Base-by-base conservation (phyloP, 805 yeast genomes). In the Scheffersomyces lignosus region DNA sequence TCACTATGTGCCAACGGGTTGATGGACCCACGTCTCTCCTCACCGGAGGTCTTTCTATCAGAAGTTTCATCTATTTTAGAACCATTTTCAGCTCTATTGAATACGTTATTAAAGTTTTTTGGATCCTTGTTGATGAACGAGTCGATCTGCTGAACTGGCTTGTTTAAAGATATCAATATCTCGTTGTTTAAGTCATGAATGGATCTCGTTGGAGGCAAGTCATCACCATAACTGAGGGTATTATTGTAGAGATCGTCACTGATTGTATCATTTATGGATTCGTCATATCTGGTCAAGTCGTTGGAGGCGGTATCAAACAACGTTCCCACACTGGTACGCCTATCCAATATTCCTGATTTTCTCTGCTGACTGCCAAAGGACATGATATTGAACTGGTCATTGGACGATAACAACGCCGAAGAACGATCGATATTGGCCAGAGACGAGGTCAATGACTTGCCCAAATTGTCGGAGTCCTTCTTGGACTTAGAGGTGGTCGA, bases 131-230 rank as follows among this genome's bases (percentile, higher is more conserved):
- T 62, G 27, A 70, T 62, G 43, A 74, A 66, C 2, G 75, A 67
- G 28, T 64, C 69, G 13, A 57, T 53, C 40, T 62, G 60, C 12
- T 58, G 48, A 9, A 58, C 58, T 5, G 71, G 71, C 22, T 62
- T 60, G 32, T 58, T 60, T 31, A 61, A 51, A 4, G 66, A 56
- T 10, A 63, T 53, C 20, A 66, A 60, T 5, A 70, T 66, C 34
- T 71, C 73, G 31, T 70, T 70, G 31, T 62, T 66, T 38, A 74
- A 60, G 45, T 77, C 83, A 43, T 66, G 71, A 17, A 77, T 60
- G 3, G 81, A 75, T 40, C 70, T 56, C 4, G 65, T 51, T 1
- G 82, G 83, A 8, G 81, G 81, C 24, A 62, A 42, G 40, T 75
- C 79, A 25, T 64, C 72, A 31, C 60, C 60, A 30, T 52, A 22